A percentile compares a stretch with the other conserved stretches of the same genome.
Conservation (phyloP, 2,329 filamentous ascomycete genomes). For the Fusarium caatingaense region DNA sequence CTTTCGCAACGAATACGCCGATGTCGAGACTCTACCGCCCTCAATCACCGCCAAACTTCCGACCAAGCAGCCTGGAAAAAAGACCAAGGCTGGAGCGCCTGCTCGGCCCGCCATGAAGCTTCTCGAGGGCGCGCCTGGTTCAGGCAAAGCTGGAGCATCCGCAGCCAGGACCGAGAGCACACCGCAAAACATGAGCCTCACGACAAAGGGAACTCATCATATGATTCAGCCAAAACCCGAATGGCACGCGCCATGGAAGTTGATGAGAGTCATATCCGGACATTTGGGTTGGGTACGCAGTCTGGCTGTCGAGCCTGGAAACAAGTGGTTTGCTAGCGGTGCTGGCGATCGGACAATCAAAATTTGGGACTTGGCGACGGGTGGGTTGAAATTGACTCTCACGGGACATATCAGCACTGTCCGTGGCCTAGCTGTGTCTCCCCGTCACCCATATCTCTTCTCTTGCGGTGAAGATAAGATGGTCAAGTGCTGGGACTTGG, state of each 20-base stretch:
- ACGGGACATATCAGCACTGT: constrained; percentile 97
- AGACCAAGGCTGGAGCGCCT: constrained; percentile 62
- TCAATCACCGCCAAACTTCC: constrained; percentile 84
- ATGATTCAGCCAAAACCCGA: constrained; percentile 75
- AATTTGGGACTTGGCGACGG: constrained; percentile 95
- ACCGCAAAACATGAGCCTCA: constrained; percentile 49
- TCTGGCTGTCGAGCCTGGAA: constrained; percentile 92
- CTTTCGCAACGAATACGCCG: constrained; percentile 79
- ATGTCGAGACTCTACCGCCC: constrained; percentile 80
- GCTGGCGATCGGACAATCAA: constrained; percentile 97
- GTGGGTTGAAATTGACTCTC: constrained; percentile 83
- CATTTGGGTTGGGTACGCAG: constrained; percentile 95
- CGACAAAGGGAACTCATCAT: constrained; percentile 46
- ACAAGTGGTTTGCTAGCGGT: constrained; percentile 97
- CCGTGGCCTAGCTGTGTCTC: constrained; percentile 89
- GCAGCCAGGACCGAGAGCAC: constrained; percentile 28
- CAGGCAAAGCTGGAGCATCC: constrained; percentile 51
- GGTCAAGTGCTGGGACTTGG: constrained; percentile 99
- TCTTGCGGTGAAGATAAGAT: constrained; percentile 99
- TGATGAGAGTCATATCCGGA: constrained; percentile 96
- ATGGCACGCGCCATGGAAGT: constrained; percentile 98
- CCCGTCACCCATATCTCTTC: constrained; percentile 95
- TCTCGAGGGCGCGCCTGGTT: constrained; percentile 51
- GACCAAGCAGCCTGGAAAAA: constrained; percentile 52
- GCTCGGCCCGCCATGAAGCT: constrained; percentile 51